These are phyloP conservation scores for Acanthamoeba divionensis DNA, from an alignment of 208 protist species.

Conservation along the genomic window DNA sequence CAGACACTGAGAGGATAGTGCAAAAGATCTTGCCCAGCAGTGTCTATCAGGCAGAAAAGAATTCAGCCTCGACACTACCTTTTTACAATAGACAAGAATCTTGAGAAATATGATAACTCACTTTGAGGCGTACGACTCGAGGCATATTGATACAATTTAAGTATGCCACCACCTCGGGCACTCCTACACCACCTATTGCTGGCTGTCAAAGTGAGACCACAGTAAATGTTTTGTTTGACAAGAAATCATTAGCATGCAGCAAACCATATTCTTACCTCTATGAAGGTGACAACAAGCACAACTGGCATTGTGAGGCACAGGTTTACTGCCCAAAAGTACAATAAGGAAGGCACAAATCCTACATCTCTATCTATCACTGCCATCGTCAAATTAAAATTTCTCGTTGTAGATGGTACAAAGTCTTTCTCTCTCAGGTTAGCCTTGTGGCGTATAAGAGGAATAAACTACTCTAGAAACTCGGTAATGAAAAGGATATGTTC, in stretches of 20 bases:
- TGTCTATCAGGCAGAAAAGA: too few species aligned
- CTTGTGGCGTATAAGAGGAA: too few species aligned
- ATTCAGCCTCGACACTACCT: too few species aligned
- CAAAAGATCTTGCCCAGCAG: slow-evolving; percentile 9
- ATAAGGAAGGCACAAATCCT: background rate
- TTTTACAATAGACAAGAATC: too few species aligned
- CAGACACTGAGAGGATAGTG: background rate
- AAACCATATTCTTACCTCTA: background rate
- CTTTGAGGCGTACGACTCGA: background rate
- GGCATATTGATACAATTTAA: slow-evolving; percentile 17
- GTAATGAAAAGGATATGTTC: too few species aligned
- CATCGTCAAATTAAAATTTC: too few species aligned
- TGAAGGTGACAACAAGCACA: background rate
- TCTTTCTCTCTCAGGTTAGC: too few species aligned
- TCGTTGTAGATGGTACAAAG: too few species aligned
- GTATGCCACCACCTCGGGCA: background rate
- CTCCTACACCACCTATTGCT: background rate
- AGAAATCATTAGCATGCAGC: background rate
- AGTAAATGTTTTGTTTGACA: background rate
- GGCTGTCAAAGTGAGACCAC: background rate
- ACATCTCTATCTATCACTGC: background rate
- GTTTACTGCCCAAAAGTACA: background rate
- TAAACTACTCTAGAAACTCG: too few species aligned
- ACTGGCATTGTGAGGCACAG: background rate
- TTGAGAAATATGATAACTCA: too few species aligned